These are phyloP conservation scores for Nigrospora sphaerica DNA, from an alignment of 2,329 filamentous ascomycete genomes.

Conservation along the genomic window DNA sequence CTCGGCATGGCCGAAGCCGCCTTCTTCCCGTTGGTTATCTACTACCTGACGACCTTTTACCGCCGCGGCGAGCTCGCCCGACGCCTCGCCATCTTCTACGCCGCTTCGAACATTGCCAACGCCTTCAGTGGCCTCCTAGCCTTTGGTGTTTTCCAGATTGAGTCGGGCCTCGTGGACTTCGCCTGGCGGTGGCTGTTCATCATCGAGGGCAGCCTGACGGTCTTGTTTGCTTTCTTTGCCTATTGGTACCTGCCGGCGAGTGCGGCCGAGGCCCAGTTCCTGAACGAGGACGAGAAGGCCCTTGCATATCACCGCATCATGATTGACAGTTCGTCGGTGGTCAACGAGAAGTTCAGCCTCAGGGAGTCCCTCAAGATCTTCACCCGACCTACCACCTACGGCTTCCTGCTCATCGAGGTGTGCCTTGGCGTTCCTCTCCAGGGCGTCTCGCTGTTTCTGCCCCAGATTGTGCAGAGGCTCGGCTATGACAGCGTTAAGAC, in stretches of 20 bases:
- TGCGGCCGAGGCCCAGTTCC: constrained; percentile 57
- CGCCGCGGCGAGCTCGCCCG: constrained; percentile 63
- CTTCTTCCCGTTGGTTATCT: constrained; percentile 62
- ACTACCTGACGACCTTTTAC: constrained; percentile 58
- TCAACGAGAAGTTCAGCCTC: constrained; percentile 45
- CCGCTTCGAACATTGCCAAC: constrained; percentile 66
- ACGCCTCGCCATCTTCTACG: constrained; percentile 68
- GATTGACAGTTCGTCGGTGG: constrained; percentile 62
- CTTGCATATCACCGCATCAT: constrained; percentile 69
- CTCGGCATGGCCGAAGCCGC: constrained; percentile 61
- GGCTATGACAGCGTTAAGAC: constrained; percentile 48
- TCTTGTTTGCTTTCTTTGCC: constrained; percentile 56
- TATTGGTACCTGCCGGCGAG: constrained; percentile 63
- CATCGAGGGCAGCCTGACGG: constrained; percentile 45
- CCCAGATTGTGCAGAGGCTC: constrained; percentile 45
- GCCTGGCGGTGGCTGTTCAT: constrained; percentile 44
- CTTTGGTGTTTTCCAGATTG: constrained; percentile 42
- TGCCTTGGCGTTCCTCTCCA: constrained; percentile 54
- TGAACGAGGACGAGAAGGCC: constrained; percentile 57
- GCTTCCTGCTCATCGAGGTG: constrained; percentile 46
- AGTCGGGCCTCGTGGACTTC: constrained; percentile 19
- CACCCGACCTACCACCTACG: constrained; percentile 38
- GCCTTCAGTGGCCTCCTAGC: constrained; percentile 41
- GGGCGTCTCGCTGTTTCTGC: constrained; percentile 45
- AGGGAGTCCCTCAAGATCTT: constrained; percentile 45